phyloP scores from a whole-genome alignment of 2,329 filamentous ascomycete species.

The Alternaria viburni region DNA sequence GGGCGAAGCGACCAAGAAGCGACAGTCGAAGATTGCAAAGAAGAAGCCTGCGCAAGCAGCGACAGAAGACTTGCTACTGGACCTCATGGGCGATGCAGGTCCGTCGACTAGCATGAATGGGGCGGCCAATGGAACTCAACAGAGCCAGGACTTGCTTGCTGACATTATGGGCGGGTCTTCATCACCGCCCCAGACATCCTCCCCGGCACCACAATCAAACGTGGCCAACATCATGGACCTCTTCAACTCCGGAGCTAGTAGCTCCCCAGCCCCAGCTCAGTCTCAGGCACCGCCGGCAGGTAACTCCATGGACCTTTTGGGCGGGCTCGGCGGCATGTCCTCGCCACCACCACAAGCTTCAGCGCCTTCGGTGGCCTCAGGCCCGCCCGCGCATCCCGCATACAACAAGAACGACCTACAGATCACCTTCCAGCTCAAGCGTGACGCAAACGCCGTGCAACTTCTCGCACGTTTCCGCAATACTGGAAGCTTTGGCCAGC shows the following conservation, averaged over 20 bases:
- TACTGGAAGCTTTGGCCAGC: conserved; percentile 65
- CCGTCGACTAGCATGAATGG: conserved; percentile 60
- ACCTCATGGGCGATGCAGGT: conserved; percentile 86
- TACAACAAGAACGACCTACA: conserved; percentile 87
- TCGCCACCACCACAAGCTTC: conserved; percentile 57
- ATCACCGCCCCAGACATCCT: conserved; percentile 51
- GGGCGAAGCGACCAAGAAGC: conserved; percentile 70
- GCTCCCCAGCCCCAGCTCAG: conserved; percentile 45
- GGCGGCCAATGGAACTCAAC: conserved; percentile 62
- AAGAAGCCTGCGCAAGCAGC: conserved; percentile 79
- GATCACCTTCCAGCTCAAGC: conserved; percentile 82
- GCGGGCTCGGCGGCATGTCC: conserved; percentile 52
- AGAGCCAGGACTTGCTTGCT: conserved; percentile 82
- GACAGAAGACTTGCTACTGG: conserved; percentile 88
- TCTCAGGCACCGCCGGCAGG: conserved; percentile 48
- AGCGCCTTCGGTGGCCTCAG: conserved; percentile 44
- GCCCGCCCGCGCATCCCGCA: conserved; percentile 66
- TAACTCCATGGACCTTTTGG: conserved; percentile 51
- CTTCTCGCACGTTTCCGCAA: conserved; percentile 86
- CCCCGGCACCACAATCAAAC: conserved; percentile 48
- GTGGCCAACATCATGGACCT: conserved; percentile 84
- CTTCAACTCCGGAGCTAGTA: conserved; percentile 64
- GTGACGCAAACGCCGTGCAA: conserved; percentile 80
- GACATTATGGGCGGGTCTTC: conserved; percentile 79
- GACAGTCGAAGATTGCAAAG: conserved; percentile 63